Base-by-base conservation (phyloP, 306 rosid genomes). In the Purshia tridentata region DNA sequence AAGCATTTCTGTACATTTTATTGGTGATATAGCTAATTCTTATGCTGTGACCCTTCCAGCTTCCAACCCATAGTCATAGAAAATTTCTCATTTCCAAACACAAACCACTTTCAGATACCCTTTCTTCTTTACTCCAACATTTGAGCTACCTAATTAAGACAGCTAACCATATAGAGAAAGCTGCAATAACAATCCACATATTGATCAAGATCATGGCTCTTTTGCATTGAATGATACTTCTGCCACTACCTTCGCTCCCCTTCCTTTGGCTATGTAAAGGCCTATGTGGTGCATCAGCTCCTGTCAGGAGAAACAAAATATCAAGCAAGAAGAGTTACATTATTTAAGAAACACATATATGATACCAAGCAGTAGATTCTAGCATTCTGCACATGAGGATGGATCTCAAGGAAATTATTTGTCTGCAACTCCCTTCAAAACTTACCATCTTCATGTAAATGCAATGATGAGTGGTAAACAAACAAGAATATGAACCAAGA, bases 231-330 rank as follows among this genome's bases (percentile, higher is more conserved):
- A 78, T 53, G 84, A 79, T 65, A 93, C 96, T 66, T 91, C 93
- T 53, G 96, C 89, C 50, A 81, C 97, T 55, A 91, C 88, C 84
- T 80, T 77, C 19, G 98, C 97, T 77, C 97, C 98, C 74, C 98
- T 93, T 81, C 94, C 96, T 70, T 58, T 77, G 51, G 96, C 89
- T 2, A 91, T 67, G 88, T 93, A 91, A 59, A 93, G 96, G 56
- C 86, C 98, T 74, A 89, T 84, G 74, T 93, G 98, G 80, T 93
- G 97, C 98, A 88, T 89, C 76, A 91, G 56, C 44, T 78, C 90
- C 98, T 93, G 85, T 72, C 58, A 72, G 14, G 22, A 41, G 72
- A 44, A 74, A 0, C 6, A 42, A 8, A 59, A 35, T 22, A 41
- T 56, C 53, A 55, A 44, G 14, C 58, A 29, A 2, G 18, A 47